These are phyloP conservation scores for Mycosphaerelloides madeirae DNA, from an alignment of 2,329 filamentous ascomycete species.

Conservation along the genomic window DNA sequence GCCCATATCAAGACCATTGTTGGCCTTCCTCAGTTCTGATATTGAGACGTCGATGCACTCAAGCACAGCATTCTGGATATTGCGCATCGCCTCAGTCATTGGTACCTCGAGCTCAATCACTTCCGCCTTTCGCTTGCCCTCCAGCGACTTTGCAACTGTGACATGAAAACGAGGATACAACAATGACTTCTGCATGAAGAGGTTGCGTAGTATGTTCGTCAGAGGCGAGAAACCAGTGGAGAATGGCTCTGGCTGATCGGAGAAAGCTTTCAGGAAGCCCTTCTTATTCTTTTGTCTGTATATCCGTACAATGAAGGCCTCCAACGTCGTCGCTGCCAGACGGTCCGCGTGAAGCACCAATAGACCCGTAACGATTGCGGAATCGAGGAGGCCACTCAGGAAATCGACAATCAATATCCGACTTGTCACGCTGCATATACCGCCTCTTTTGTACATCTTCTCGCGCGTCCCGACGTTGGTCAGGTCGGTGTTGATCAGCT, in stretches of 20 bases:
- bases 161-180: constrained; percentile 93
- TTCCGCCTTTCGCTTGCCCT: constrained; percentile 88
- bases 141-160: constrained; percentile 79
- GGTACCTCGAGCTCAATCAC: constrained; percentile 94
- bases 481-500: constrained; percentile 88
- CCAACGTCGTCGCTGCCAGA: constrained; percentile 77
- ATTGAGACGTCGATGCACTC: constrained; percentile 96
- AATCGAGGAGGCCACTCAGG: constrained; percentile 73
- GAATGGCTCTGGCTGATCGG: constrained; percentile 88
- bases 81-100: constrained; percentile 90
- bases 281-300: constrained; percentile 91
- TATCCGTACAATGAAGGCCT: constrained; percentile 91
- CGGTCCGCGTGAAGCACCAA: constrained; percentile 84
- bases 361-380: constrained; percentile 80
- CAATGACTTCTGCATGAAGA: constrained; percentile 83
- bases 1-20: constrained; percentile 88
- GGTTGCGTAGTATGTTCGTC: constrained; percentile 82
- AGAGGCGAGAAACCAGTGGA: constrained; percentile 82
- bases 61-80: constrained; percentile 90
- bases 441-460: constrained; percentile 84
- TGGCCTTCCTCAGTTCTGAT: constrained; percentile 85
- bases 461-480: constrained; percentile 82
- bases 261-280: constrained; percentile 94
- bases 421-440: constrained; percentile 93
- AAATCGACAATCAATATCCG: constrained; percentile 92